These are phyloP conservation scores for Talaromyces ruber DNA, from an alignment of 495 filamentous ascomycete species.

Conservation along the genomic window DNA sequence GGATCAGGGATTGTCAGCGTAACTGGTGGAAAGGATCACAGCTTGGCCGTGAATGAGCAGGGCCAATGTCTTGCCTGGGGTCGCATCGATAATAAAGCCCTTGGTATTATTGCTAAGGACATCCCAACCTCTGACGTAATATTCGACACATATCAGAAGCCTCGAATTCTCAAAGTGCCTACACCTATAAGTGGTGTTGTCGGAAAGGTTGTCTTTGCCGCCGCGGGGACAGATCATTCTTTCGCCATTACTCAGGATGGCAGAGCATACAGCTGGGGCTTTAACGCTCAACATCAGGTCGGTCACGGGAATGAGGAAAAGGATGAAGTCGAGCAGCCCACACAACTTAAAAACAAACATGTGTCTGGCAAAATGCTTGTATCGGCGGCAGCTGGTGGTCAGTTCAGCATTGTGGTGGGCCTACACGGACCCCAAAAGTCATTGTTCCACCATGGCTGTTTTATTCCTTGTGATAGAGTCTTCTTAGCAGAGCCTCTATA, in stretches of 20 bases:
- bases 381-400: slow-evolving; percentile 53
- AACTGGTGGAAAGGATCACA: slow-evolving; percentile 39
- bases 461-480: neutral
- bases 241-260: slow-evolving; percentile 50
- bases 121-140: slow-evolving; percentile 28
- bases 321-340: slow-evolving; percentile 51
- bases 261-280: slow-evolving; percentile 53
- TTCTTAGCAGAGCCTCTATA: neutral
- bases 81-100: slow-evolving; percentile 46
- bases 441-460: neutral
- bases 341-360: slow-evolving; percentile 50
- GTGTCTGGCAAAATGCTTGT: slow-evolving; percentile 42
- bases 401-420: slow-evolving; percentile 45
- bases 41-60: slow-evolving; percentile 28
- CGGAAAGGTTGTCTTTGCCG: slow-evolving; percentile 31
- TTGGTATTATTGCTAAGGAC: slow-evolving; percentile 34
- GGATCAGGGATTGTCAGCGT: slow-evolving; percentile 35
- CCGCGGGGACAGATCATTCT: slow-evolving; percentile 47
- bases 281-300: slow-evolving; percentile 53
- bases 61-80: slow-evolving; percentile 41
- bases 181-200: slow-evolving; percentile 34
- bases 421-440: neutral
- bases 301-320: slow-evolving; percentile 48
- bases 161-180: slow-evolving; percentile 49
- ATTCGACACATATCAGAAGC: slow-evolving; percentile 35